A percentile compares a stretch with the other conserved stretches of the same genome.
Conservation (phyloP, 257 asterid species). For the Przewalskia tangutica region DNA sequence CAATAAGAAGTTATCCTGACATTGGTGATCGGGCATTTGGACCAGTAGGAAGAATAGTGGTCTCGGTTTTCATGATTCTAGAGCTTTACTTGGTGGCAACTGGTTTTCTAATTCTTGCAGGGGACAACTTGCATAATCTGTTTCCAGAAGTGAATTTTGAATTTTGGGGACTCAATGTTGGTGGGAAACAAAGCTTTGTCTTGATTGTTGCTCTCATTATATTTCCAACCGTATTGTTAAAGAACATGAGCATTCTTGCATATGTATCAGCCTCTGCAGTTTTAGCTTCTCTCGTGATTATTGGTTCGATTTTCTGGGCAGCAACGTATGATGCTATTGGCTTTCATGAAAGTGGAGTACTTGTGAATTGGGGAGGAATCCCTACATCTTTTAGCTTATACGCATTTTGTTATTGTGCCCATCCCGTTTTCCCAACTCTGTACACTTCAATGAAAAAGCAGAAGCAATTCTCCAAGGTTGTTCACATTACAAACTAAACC, state of each 20-base stretch:
- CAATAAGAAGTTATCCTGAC: slow-evolving; percentile 57
- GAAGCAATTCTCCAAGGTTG: slow-evolving; percentile 72
- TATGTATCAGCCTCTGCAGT: slow-evolving; percentile 78
- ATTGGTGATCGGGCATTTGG: slow-evolving; percentile 79
- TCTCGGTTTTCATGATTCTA: slow-evolving; percentile 48
- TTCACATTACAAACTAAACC: background rate
- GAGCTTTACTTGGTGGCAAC: slow-evolving; percentile 83
- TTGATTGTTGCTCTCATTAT: slow-evolving; percentile 47
- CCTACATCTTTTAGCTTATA: slow-evolving; percentile 74
- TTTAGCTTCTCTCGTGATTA: slow-evolving; percentile 54
- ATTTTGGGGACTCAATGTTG: slow-evolving; percentile 26
- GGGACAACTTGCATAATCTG: slow-evolving; percentile 53
- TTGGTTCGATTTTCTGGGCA: slow-evolving; percentile 57
- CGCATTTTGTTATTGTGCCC: slow-evolving; percentile 88
- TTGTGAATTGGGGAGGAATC: slow-evolving; percentile 37
- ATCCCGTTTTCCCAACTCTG: slow-evolving; percentile 85
- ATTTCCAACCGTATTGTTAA: slow-evolving; percentile 64
- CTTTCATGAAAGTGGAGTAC: slow-evolving; percentile 35
- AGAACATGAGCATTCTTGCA: slow-evolving; percentile 66
- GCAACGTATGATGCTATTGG: slow-evolving; percentile 55
- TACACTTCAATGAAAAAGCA: slow-evolving; percentile 76
- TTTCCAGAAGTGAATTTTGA: slow-evolving; percentile 28
- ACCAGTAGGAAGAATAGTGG: slow-evolving; percentile 38
- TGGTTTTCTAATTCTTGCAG: slow-evolving; percentile 82
- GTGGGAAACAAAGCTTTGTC: slow-evolving; percentile 46